phyloP scores from a whole-genome alignment of 2,329 filamentous ascomycete species.

The Talaromyces albobiverticillius region DNA sequence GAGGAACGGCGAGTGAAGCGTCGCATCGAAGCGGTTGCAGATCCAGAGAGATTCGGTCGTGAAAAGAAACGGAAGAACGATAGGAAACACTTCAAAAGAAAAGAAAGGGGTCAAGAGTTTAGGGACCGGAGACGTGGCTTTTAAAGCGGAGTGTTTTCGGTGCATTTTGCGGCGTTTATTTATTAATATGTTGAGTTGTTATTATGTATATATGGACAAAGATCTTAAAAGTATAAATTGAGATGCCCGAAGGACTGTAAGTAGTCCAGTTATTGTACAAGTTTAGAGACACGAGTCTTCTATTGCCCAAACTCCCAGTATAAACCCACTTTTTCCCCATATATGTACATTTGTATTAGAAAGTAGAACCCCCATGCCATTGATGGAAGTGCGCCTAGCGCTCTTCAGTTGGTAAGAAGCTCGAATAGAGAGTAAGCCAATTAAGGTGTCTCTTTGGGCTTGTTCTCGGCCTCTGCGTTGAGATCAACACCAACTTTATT shows the following conservation, averaged over 20 bases:
- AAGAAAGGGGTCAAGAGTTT: constrained; percentile 72
- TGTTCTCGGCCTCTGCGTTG: constrained; percentile 1
- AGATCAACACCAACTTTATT: constrained; percentile 19
- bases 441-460: constrained; percentile 4
- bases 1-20: constrained; percentile 77
- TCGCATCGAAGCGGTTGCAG: constrained; percentile 79
- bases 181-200: not conserved
- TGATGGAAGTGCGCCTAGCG: not conserved
- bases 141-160: constrained; percentile 37
- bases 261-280: not conserved
- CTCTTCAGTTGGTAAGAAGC: not conserved
- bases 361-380: not conserved
- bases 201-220: not conserved
- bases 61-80: constrained; percentile 82
- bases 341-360: not conserved
- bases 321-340: not conserved
- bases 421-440: not conserved
- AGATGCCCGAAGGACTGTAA: constrained; percentile 19
- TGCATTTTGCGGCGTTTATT: constrained; percentile 5
- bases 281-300: not conserved
- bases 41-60: constrained; percentile 73
- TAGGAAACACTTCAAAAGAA: constrained; percentile 77
- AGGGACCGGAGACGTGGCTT: constrained; percentile 70
- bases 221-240: not conserved
- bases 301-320: not conserved